phyloP scores from a whole-genome alignment of 106 monocot genomes.

The Chionographis japonica region DNA sequence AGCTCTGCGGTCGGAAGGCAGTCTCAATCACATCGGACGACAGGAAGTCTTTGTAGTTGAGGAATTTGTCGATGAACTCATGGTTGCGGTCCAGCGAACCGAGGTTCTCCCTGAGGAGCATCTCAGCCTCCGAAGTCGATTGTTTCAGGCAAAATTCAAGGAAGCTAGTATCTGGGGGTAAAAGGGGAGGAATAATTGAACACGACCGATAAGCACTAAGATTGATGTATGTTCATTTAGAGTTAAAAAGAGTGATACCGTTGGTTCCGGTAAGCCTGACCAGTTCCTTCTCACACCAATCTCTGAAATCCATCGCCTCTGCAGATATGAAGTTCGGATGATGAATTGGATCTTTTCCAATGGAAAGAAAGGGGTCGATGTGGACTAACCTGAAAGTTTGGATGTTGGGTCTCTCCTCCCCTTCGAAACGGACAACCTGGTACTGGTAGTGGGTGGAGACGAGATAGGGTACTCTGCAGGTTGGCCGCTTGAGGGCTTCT shows the following conservation, averaged over 20 bases:
- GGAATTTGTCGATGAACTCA: slow-evolving; percentile 85
- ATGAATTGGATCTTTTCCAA: neutral
- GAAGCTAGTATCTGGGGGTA: slow-evolving; percentile 70
- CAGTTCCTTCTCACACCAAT: slow-evolving; percentile 85
- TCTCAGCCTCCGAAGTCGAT: slow-evolving; percentile 63
- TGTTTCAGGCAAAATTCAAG: slow-evolving; percentile 90
- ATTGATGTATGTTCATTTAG: neutral
- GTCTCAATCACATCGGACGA: slow-evolving; percentile 72
- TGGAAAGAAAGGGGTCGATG: neutral
- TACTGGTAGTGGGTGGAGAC: slow-evolving; percentile 11
- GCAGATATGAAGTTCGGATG: slow-evolving; percentile 15
- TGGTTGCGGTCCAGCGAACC: slow-evolving; percentile 62
- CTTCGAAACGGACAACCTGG: slow-evolving; percentile 29
- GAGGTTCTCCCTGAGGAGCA: slow-evolving; percentile 77
- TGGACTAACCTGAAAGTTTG: slow-evolving; percentile 51
- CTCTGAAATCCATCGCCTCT: slow-evolving; percentile 92
- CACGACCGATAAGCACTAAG: neutral
- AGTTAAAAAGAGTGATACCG: slow-evolving; percentile 27
- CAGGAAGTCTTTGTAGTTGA: slow-evolving; percentile 86
- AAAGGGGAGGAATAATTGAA: too few relatives aligned
- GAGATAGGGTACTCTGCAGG: slow-evolving; percentile 20
- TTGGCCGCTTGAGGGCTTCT: slow-evolving; percentile 23
- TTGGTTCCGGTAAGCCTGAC: slow-evolving; percentile 70
- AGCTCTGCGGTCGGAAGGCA: slow-evolving; percentile 45
- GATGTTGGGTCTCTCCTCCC: slow-evolving; percentile 38